These are phyloP conservation scores for Cicer bijugum DNA, from an alignment of 306 rosid species.

Conservation along the genomic window DNA sequence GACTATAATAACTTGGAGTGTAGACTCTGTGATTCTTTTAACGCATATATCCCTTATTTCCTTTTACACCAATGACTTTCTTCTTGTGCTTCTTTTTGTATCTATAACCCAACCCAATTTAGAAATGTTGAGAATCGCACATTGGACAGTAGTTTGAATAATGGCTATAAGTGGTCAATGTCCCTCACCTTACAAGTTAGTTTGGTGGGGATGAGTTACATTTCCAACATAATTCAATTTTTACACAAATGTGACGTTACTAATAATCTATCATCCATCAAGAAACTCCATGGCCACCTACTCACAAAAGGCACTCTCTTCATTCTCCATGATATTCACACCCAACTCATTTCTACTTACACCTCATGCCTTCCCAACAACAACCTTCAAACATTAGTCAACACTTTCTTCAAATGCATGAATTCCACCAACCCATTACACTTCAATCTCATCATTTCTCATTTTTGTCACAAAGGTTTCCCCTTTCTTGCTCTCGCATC, in stretches of 20 bases:
- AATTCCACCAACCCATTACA: conserved; percentile 54
- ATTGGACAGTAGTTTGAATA: too few species aligned
- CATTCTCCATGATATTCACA: conserved; percentile 47
- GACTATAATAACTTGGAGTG: too few species aligned
- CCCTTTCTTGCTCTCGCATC: conserved; percentile 54
- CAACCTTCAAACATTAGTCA: conserved; percentile 31
- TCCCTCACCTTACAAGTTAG: too few species aligned
- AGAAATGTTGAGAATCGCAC: too few species aligned
- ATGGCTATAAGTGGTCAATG: too few species aligned
- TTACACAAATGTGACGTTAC: conserved; percentile 48
- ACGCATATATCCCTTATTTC: too few species aligned
- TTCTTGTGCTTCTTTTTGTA: too few species aligned
- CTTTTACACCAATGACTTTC: too few species aligned
- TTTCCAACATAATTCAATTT: conserved; percentile 51
- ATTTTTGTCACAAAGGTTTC: conserved; percentile 55
- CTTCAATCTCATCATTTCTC: conserved; percentile 59
- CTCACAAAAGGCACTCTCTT: conserved; percentile 59
- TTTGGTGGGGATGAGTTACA: conserved; percentile 3
- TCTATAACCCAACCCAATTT: too few species aligned
- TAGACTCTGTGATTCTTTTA: too few species aligned
- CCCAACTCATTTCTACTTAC: conserved; percentile 58
- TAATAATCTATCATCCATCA: conserved; percentile 50
- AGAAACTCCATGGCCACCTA: conserved; percentile 64
- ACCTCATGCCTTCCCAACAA: conserved; percentile 42
- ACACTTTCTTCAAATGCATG: conserved; percentile 62